A percentile compares a stretch with the other conserved stretches of the same genome.
These are phyloP conservation scores for Pythium guiyangense DNA, from an alignment of 352 stramenopile genomes.

Conservation along the genomic window DNA sequence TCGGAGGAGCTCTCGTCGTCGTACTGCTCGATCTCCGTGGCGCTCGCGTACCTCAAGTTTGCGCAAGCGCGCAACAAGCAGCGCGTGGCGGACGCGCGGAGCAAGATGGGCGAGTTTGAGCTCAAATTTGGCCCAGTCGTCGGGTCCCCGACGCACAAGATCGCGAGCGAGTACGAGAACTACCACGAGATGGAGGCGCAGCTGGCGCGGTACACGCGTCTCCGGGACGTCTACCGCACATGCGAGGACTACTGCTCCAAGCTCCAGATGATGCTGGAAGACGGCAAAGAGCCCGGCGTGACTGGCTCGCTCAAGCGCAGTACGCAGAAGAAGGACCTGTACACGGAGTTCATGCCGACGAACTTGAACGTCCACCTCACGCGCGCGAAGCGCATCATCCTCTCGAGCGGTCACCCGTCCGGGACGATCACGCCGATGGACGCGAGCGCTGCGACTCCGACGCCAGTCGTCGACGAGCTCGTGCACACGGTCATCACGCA, in stretches of 20 bases:
- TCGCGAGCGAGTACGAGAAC: conserved; percentile 23
- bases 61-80: conserved; percentile 62
- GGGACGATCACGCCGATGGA: conserved; percentile 15
- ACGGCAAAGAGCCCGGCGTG: conserved; percentile 77
- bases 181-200: conserved; percentile 46
- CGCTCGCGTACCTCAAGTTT: conserved; percentile 73
- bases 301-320: conserved; percentile 81
- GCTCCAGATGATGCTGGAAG: conserved; percentile 60
- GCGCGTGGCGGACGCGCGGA: conserved; percentile 51
- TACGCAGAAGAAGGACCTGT: conserved; percentile 85
- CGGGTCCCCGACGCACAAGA: conserved; percentile 21
- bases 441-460: conserved; percentile 17
- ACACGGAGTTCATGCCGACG: conserved; percentile 80
- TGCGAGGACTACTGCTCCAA: conserved; percentile 69
- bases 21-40: conserved; percentile 80
- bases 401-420: conserved; percentile 25
- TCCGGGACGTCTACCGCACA: conserved; percentile 56
- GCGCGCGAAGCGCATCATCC: conserved; percentile 48
- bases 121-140: conserved; percentile 37
- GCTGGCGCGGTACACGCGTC: conserved; percentile 55
- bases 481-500: conserved; percentile 78
- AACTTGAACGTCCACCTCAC: conserved; percentile 84
- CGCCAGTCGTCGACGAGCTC: conserved; percentile 34
- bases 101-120: conserved; percentile 49
- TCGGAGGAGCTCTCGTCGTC: conserved; percentile 78